A percentile compares a stretch with the other conserved stretches of the same genome.
phyloP scores from a whole-genome alignment of 306 rosid species.

The Ormosia emarginata region DNA sequence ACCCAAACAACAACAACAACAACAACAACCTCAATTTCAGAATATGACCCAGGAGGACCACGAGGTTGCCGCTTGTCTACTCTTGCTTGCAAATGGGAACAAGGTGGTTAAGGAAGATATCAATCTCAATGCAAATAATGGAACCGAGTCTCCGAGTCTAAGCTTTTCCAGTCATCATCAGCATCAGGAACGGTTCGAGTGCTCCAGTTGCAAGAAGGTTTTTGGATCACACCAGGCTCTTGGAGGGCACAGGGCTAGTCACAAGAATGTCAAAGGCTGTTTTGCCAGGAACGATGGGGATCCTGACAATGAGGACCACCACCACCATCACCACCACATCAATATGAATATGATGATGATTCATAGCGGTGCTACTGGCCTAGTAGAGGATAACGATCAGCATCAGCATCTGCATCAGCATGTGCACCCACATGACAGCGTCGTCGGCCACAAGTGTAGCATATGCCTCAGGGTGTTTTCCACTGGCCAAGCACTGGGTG shows the following conservation, averaged over 20 bases:
- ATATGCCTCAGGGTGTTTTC: conserved; percentile 42
- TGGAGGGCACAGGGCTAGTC: conserved; percentile 77
- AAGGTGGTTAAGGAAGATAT: background rate
- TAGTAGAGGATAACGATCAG: no score
- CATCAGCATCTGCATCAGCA: no score
- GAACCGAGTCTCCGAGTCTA: background rate
- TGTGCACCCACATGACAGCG: no score
- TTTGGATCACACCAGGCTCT: conserved; percentile 82
- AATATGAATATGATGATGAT: no score
- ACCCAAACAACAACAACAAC: background rate
- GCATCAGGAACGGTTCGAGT: conserved; percentile 40
- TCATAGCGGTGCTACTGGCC: no score
- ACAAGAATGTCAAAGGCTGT: conserved; percentile 73
- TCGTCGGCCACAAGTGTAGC: no score
- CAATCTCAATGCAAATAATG: no score
- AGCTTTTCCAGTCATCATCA: background rate
- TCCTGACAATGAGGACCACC: background rate
- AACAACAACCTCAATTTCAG: background rate
- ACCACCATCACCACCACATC: background rate
- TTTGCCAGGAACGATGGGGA: conserved; percentile 33
- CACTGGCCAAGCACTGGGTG: conserved; percentile 65
- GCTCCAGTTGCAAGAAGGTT: conserved; percentile 76
- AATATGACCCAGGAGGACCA: conserved; percentile 42
- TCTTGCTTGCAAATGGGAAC: conserved; percentile 33
- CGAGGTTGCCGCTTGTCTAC: conserved; percentile 54